Conservation (phyloP, 2,329 filamentous ascomycete species). For the Fusarium irregulare region DNA sequence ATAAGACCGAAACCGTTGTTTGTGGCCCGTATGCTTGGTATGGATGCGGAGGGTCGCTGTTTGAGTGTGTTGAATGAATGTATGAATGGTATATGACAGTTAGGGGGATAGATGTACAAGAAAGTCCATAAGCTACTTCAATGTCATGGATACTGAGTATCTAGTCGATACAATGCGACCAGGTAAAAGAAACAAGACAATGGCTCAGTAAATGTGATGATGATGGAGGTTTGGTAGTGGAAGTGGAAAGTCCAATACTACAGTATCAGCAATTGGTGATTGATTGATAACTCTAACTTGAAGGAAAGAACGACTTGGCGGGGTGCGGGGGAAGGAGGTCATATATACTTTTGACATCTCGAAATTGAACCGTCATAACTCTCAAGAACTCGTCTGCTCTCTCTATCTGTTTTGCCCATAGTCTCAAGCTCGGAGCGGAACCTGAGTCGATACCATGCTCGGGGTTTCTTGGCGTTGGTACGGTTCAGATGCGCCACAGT, state of each 20-base stretch:
- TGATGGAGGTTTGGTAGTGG: not conserved
- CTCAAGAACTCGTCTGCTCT: not conserved
- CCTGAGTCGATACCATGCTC: conserved; percentile 35
- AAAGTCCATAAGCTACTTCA: conserved; percentile 26
- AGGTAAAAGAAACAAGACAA: not conserved
- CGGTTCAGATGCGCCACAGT: conserved; percentile 40
- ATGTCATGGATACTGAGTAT: conserved; percentile 24
- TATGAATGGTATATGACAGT: not conserved
- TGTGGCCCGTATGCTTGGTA: conserved; percentile 18
- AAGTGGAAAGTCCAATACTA: not conserved
- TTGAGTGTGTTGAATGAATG: conserved; percentile 3
- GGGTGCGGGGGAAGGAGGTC: conserved; percentile 35
- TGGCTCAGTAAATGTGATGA: not conserved
- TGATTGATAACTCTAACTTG: conserved; percentile 16
- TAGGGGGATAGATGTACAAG: not conserved
- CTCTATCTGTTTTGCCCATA: not conserved
- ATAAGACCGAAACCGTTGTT: not conserved
- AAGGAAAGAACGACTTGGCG: conserved; percentile 22
- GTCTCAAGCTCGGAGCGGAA: conserved; percentile 22
- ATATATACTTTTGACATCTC: conserved; percentile 40
- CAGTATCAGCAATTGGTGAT: conserved; percentile 6
- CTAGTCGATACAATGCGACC: not conserved
- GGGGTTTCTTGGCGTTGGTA: conserved; percentile 32
- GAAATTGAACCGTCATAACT: conserved; percentile 24
- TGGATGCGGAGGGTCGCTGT: not conserved